These are phyloP conservation scores for Carex arenaria DNA, from an alignment of 202 grass and related monocot species.

Conservation along the genomic window DNA sequence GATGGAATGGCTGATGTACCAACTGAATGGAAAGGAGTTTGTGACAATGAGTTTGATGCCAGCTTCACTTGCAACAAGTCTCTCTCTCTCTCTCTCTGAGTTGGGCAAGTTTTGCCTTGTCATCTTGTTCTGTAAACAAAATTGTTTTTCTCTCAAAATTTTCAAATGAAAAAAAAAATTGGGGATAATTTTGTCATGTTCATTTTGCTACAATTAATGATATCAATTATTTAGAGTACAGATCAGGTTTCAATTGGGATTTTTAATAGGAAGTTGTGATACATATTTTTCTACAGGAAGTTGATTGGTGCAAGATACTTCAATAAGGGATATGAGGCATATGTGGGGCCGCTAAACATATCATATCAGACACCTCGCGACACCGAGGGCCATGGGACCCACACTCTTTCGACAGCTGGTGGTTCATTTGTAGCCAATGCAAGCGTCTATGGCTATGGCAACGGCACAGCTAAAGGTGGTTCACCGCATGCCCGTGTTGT, in stretches of 20 bases:
- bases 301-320: slow-evolving; percentile 83
- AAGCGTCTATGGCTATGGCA: slow-evolving; percentile 33
- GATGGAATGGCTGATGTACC: slow-evolving; percentile 47
- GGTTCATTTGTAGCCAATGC: slow-evolving; percentile 45
- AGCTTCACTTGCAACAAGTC: slow-evolving; percentile 81
- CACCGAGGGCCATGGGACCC: slow-evolving; percentile 57
- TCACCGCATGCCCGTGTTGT: slow-evolving; percentile 59
- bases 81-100: background rate
- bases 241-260: too few species aligned
- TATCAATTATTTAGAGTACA: too few species aligned
- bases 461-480: slow-evolving; percentile 57
- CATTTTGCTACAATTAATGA: too few species aligned
- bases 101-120: too few species aligned
- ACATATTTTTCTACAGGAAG: slow-evolving; percentile 38
- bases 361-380: slow-evolving; percentile 53
- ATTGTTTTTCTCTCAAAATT: too few species aligned
- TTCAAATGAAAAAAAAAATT: too few species aligned
- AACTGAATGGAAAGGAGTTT: slow-evolving; percentile 67
- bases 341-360: background rate
- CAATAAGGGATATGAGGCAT: slow-evolving; percentile 39
- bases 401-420: slow-evolving; percentile 77
- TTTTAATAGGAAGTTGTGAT: background rate
- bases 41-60: slow-evolving; percentile 52
- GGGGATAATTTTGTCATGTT: too few species aligned
- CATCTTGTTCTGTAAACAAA: too few species aligned